Conservation (phyloP, 2,329 filamentous ascomycete species). For the Fusarium longipes region DNA sequence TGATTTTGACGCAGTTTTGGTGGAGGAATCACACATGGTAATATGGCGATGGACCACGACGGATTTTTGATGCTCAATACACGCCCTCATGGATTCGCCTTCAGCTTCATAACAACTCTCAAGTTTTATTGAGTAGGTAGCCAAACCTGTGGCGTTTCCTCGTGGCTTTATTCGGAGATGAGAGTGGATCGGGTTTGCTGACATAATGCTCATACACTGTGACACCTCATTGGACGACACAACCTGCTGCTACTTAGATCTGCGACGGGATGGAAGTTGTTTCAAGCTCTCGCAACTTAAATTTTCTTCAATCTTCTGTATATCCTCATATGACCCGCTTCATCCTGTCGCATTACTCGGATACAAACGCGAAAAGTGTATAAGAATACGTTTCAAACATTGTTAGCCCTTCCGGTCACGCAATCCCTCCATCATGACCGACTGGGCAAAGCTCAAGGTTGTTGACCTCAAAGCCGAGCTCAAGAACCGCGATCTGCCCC, state of each 20-base stretch:
- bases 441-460: conserved; percentile 74
- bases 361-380: not conserved
- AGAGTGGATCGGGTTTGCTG: conserved; percentile 20
- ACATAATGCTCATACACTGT: conserved; percentile 24
- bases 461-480: conserved; percentile 80
- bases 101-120: conserved; percentile 9
- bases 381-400: not conserved
- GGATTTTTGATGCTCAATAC: not conserved
- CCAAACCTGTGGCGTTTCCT: conserved; percentile 10
- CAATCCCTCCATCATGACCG: conserved; percentile 55
- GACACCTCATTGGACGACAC: conserved; percentile 33
- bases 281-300: conserved; percentile 9
- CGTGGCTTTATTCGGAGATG: conserved; percentile 6
- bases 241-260: conserved; percentile 26
- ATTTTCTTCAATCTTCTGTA: conserved; percentile 4
- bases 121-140: not conserved
- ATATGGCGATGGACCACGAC: not conserved
- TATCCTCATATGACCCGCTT: not conserved
- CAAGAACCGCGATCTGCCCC: conserved; percentile 75
- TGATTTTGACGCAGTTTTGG: not conserved
- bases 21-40: not conserved
- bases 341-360: not conserved
- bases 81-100: conserved; percentile 6
- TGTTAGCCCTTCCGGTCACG: conserved; percentile 3
- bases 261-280: conserved; percentile 38